Evolutionary conservation across 805 yeast species (phyloP), one percentile per base, ranked within the genome.

Genomic region (Barnettozyma siamensis): DNA sequence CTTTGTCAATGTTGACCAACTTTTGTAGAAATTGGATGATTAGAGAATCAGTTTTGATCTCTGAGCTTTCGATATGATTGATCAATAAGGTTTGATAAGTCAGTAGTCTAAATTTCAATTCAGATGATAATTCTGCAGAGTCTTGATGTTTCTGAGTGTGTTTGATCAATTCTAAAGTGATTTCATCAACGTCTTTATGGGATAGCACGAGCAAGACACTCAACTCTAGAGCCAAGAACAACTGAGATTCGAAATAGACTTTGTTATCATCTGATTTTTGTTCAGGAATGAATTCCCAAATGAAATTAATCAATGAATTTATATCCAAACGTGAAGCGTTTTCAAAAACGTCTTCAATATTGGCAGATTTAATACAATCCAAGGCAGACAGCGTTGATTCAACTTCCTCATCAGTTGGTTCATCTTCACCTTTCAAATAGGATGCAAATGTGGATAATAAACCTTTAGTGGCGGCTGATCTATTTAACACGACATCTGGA

Each of bases 401-500:
- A 37, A 93, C 82, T 51, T 91, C 97, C 55, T 87, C 95, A 42
- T 86, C 94, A 2, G 94, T 76, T 11, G 99, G 99, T 60, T 91
- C 98, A 40, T 87, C 94, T 54, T 88, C 97, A 16, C 97, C 93
- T 48, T 93, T 86, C 62, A 93, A 73, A 55, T 88, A 91, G 0
- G 96, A 87, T 1, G 97, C 88, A 53, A 93, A 81, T 0, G 98
- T 85, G 1, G 95, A 85, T 41, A 93, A 75, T n/a, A 93, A 57
- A 2, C 98, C 95, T 52, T 79, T 84, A 29, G 78, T 74, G 1
- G 83, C 80, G 37, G 78, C 78, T 1, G 75, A 65, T 53, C 81
- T 73, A 29, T 76, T 78, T 32, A 87, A 75, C 8, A 80, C 72
- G 50, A 76, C 76, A 31, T 78, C 79, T 0, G 96, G 86, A 40